These are phyloP conservation scores for Sarocladium strictum DNA, from an alignment of 2,329 filamentous ascomycete species.

Conservation along the genomic window DNA sequence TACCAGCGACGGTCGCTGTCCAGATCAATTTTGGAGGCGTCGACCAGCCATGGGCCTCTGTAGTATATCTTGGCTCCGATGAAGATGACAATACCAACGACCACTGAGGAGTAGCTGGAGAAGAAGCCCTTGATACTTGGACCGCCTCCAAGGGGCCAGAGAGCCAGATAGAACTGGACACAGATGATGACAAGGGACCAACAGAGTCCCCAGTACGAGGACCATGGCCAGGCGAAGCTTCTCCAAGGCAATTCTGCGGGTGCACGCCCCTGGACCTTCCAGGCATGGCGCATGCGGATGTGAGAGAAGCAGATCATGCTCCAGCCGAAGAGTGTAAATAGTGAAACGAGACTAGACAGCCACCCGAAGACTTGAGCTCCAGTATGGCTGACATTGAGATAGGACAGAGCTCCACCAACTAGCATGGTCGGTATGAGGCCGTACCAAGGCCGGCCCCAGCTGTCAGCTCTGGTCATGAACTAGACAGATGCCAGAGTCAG, in stretches of 20 bases:
- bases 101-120: conserved; percentile 37
- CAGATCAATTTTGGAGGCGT: too few relatives aligned
- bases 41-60: conserved; percentile 18
- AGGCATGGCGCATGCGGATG: conserved; percentile 35
- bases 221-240: conserved; percentile 36
- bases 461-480: conserved; percentile 11
- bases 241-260: conserved; percentile 33
- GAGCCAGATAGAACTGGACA: conserved; percentile 39
- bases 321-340: conserved; percentile 38
- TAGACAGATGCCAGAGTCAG: not conserved
- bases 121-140: conserved; percentile 36
- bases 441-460: conserved; percentile 12
- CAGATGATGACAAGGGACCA: conserved; percentile 39
- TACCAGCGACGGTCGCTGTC: too few relatives aligned
- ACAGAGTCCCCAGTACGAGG: conserved; percentile 35
- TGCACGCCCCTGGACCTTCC: conserved; percentile 31
- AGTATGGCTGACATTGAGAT: conserved; percentile 35
- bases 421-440: conserved; percentile 43
- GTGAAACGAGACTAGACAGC: conserved; percentile 39
- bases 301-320: conserved; percentile 36
- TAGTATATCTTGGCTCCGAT: conserved; percentile 33
- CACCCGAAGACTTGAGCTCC: conserved; percentile 38
- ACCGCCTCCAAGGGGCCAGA: conserved; percentile 33
- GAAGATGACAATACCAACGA: conserved; percentile 35
- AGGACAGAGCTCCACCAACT: conserved; percentile 36